These are phyloP conservation scores for Rhizophagus sp. DNA, from an alignment of 192 early-diverging fungal species.

Conservation along the genomic window DNA sequence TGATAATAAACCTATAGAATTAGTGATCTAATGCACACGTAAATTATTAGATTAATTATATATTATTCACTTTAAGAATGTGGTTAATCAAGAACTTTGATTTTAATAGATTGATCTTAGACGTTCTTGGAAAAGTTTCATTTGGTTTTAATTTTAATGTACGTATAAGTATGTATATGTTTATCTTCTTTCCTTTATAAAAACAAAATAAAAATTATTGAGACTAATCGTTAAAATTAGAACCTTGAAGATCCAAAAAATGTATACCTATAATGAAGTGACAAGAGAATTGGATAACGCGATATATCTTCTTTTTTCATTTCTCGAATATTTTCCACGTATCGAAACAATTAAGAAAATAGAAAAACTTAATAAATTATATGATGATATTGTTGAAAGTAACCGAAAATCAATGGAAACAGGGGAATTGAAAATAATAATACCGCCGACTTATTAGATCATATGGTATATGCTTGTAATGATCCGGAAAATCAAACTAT, in stretches of 20 bases:
- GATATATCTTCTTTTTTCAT: not conserved
- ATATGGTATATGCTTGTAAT: not conserved
- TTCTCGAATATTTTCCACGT: not conserved
- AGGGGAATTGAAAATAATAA: not conserved
- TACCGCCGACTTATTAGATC: not conserved
- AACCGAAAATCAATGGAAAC: not conserved
- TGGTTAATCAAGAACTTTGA: not conserved
- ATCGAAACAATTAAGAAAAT: not conserved
- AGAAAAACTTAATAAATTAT: not conserved
- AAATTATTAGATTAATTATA: not conserved
- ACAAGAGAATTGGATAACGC: not conserved
- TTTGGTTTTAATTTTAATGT: conserved; percentile 4
- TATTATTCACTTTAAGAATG: not conserved
- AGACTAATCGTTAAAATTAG: not conserved
- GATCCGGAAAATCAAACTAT: not conserved
- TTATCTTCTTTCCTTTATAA: not conserved
- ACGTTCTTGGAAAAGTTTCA: not conserved
- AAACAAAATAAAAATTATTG: too few relatives aligned
- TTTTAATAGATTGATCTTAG: not conserved
- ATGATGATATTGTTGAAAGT: not conserved
- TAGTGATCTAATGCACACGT: not conserved
- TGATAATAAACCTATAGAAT: conserved; percentile 4
- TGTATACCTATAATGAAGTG: not conserved
- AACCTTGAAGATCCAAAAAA: conserved; percentile 8
- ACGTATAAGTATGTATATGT: not conserved